Percentiles rank a stretch among this genome's conserved stretches.
These are phyloP conservation scores for Coemansia biformis DNA, from an alignment of 192 early-diverging fungal species.

Conservation along the genomic window DNA sequence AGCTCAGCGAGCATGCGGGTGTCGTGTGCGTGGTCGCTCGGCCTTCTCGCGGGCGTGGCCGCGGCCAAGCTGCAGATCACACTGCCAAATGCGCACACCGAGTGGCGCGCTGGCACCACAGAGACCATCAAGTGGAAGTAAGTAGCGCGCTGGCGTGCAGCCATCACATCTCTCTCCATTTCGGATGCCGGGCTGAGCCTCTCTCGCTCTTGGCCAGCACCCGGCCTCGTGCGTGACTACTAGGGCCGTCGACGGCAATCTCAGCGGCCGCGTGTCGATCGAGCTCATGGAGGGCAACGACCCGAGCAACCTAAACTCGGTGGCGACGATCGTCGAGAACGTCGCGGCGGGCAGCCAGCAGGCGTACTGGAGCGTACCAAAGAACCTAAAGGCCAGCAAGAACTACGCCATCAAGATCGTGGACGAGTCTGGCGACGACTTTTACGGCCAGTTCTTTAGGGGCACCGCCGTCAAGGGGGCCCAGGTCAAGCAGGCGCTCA, in stretches of 20 bases:
- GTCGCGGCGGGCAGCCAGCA: slow-evolving; percentile 30
- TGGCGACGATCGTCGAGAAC: slow-evolving; percentile 47
- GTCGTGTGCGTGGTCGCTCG: slow-evolving; percentile 11
- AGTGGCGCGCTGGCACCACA: slow-evolving; percentile 38
- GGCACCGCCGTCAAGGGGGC: slow-evolving; percentile 20
- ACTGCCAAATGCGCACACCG: slow-evolving; percentile 42
- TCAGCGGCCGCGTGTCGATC: slow-evolving; percentile 35
- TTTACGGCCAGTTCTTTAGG: slow-evolving; percentile 48
- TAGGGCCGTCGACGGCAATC: slow-evolving; percentile 28
- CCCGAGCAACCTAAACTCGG: slow-evolving; percentile 27
- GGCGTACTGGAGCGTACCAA: slow-evolving; percentile 38
- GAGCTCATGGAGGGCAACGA: slow-evolving; percentile 50
- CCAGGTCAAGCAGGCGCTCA: slow-evolving; percentile 8
- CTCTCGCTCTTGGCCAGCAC: too few species aligned
- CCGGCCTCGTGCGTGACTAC: too few species aligned
- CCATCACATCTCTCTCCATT: too few species aligned
- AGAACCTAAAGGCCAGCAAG: slow-evolving; percentile 35
- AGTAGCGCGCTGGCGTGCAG: slow-evolving; percentile 2
- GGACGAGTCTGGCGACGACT: slow-evolving; percentile 45
- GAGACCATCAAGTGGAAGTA: slow-evolving; percentile 46
- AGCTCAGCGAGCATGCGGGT: too few species aligned
- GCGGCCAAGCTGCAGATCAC: slow-evolving; percentile 41
- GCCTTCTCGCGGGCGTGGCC: slow-evolving; percentile 19
- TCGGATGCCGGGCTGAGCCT: too few species aligned
- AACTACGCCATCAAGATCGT: slow-evolving; percentile 47